phyloP scores from a whole-genome alignment of 352 stramenopile species.

The Globisporangium orthogonon region DNA sequence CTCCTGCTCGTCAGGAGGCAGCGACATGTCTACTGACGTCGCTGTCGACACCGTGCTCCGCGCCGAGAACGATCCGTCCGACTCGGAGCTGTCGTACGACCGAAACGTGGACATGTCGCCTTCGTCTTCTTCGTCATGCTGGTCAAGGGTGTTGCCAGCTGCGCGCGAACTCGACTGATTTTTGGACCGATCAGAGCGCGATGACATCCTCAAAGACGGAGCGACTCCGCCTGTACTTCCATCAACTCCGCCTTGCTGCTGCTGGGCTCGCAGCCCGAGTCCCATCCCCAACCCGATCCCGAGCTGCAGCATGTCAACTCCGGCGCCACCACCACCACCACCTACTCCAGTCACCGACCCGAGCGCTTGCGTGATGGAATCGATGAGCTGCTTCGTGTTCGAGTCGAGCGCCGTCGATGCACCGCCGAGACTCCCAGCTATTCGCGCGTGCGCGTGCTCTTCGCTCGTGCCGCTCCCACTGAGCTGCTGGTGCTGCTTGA shows the following conservation, averaged over 20 bases:
- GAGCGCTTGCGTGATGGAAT: slow-evolving; percentile 69
- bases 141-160: slow-evolving; percentile 5
- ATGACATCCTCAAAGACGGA: slow-evolving; percentile 10
- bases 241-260: slow-evolving; percentile 2
- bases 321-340: slow-evolving; percentile 12
- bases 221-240: not conserved
- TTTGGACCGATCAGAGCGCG: slow-evolving; percentile 3
- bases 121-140: slow-evolving; percentile 17
- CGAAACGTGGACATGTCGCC: slow-evolving; percentile 18
- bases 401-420: slow-evolving; percentile 20
- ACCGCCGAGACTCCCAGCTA: not conserved
- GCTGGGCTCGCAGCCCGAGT: slow-evolving; percentile 68
- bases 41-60: slow-evolving; percentile 32
- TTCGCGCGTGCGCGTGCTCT: slow-evolving; percentile 1
- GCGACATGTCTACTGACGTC: slow-evolving; percentile 38
- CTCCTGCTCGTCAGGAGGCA: slow-evolving; percentile 51
- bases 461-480: slow-evolving; percentile 4
- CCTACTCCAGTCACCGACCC: slow-evolving; percentile 30
- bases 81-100: slow-evolving; percentile 25
- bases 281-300: slow-evolving; percentile 88
- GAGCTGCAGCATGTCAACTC: slow-evolving; percentile 69
- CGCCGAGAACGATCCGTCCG: slow-evolving; percentile 16
- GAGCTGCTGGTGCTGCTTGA: slow-evolving; percentile 9
- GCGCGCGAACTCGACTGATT: not conserved
- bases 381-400: slow-evolving; percentile 63